Base-by-base conservation (phyloP, 495 filamentous ascomycete species). In the Rhizodiscina lignyota region DNA sequence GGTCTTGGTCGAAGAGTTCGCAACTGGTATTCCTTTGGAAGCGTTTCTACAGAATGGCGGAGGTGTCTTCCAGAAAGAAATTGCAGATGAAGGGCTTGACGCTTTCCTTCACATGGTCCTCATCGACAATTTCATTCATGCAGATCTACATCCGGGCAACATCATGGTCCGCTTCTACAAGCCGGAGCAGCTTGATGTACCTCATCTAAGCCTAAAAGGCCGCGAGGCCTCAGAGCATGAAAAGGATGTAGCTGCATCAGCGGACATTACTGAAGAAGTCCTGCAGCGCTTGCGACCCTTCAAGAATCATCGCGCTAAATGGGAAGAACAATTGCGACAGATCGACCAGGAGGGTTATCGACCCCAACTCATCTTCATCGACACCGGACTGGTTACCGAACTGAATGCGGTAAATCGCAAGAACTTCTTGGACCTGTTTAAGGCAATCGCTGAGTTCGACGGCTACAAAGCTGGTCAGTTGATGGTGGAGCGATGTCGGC, bases 161-260 rank as follows among this genome's bases (percentile, higher is more conserved):
- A 96, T 99, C 60, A 96, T 99, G 87, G 91, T 99, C 31, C 83
- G 91, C 39, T 99, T 99, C 58, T 94, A 96, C 59, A 71, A 89
- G 48, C 76, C 84, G 0, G 73, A 72, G 21, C 64, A 74, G 37
- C 68, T 91, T 3, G 62, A 69, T 40, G 62, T 68, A 24, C 60
- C 63, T 47, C 65, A 66, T 40, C 19, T 16, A 31, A 12, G 38
- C 34, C 54, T 64, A 45, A 59, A 56, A 42, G 59, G 65, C 36
- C 60, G 64, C 0, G 58, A 68, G n/a, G 59, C 62, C 33, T 21
- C 68, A 76, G 21, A n/a, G 20, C 34, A 17, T 15, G 21, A 22
- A 18, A 6, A 29, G 32, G 19, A 31, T 17, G 21, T n/a, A 5
- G 31, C 47, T 12, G 43, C 56, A 17, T 51, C 46, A 34, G 61